Evolutionary conservation across 1,284 basidiomycete species (phyloP).

Genomic region (Afroboletus lepidellus): DNA sequence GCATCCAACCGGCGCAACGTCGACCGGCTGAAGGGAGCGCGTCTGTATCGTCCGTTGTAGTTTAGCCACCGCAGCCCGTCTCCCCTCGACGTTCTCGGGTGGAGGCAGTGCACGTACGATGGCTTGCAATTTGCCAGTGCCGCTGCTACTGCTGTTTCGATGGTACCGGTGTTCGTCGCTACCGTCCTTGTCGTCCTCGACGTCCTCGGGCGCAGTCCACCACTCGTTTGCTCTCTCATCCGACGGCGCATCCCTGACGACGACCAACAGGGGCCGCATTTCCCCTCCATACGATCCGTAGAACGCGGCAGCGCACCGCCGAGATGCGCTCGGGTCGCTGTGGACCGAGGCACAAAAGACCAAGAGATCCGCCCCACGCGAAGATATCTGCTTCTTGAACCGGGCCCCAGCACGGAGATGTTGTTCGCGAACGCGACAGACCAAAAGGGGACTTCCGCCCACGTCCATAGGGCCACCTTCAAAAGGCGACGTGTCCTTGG

Average conservation of each 20-base stretch:
- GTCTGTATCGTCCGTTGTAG: conserved; percentile 21
- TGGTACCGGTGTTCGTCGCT: neutral
- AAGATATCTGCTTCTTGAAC: conserved; percentile 26
- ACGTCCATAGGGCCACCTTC: conserved; percentile 22
- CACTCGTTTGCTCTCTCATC: conserved; percentile 22
- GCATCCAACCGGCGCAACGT: conserved; percentile 20
- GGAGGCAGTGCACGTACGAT: conserved; percentile 26
- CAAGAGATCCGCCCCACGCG: conserved; percentile 29
- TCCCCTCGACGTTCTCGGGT: neutral
- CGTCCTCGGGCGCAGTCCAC: conserved; percentile 15
- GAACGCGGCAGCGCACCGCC: conserved; percentile 17
- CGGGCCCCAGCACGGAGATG: conserved; percentile 22
- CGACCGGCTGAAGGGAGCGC: conserved; percentile 25
- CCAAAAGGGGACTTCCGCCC: conserved; percentile 16
- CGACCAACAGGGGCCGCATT: conserved; percentile 26
- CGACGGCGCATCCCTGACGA: conserved; percentile 25
- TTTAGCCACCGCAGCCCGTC: conserved; percentile 3
- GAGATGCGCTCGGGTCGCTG: conserved; percentile 5
- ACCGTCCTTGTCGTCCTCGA: neutral
- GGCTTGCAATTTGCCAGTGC: conserved; percentile 14
- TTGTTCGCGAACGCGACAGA: conserved; percentile 23
- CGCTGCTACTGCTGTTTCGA: neutral
- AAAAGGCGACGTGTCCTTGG: conserved; percentile 17
- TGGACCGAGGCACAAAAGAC: conserved; percentile 24
- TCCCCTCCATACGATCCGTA: conserved; percentile 27